Evolutionary conservation across 78 protist genomes (phyloP), one percentile per base, ranked within the genome.

Genomic region (Dictyostelium citrinum): DNA sequence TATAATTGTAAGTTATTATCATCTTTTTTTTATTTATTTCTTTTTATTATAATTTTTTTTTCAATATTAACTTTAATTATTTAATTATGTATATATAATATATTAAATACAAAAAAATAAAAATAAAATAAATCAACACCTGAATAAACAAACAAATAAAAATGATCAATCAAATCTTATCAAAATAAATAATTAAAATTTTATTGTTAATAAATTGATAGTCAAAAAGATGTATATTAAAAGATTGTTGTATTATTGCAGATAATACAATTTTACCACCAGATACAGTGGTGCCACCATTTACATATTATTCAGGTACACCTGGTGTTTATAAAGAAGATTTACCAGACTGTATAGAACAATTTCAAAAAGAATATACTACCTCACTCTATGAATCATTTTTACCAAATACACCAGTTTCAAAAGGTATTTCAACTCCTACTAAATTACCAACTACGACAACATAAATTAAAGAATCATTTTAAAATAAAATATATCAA

Each of bases 181-280:
- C 70, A 60, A 58, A 17, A n/a, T 58, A 5, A 58, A n/a, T 2
- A 7, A 10, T 58, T 58, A 4, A n/a, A n/a, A 9, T 3, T 49
- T 46, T 11, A 55, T 55, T 16, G 20, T 55, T 58, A 58, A 6
- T 58, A 20, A 58, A 27, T 17, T 33, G 8, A 55, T 29, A 86
- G 92, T 88, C 93, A 78, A 88, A 88, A 49, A 88, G 93, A 88
- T 88, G 93, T 88, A 88, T 88, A 78, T 78, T 88, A 67, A 88
- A 88, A 46, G 93, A 88, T 79, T 88, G 93, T 88, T 88, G 93
- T 88, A 41, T 78, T 37, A 88, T 88, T 41, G 79, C 84, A 0
- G 93, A 88, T 33, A 49, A 68, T 79, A 88, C 85, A 17, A 78
- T 88, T 16, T 76, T 88, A 49, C 85, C 93, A 27, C 93, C 93